Evolutionary conservation across 176 grass and related monocot species (phyloP).

Genomic region (Avena eriantha): DNA sequence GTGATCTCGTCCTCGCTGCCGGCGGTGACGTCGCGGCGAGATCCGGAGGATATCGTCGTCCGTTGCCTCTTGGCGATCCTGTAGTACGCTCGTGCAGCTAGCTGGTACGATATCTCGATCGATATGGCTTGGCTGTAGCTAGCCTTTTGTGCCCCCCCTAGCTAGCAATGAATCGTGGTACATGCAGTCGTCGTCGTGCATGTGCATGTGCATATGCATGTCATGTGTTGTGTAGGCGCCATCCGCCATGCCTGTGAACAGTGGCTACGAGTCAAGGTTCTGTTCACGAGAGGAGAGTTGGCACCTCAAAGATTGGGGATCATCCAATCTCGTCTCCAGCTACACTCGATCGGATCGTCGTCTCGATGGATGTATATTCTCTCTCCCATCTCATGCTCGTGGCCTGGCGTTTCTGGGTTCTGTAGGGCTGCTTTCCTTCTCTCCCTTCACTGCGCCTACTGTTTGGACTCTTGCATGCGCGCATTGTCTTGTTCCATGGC

Average conservation of each 20-base stretch:
- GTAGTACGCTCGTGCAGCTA: not conserved
- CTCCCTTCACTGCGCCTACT: not conserved
- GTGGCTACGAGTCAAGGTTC: constrained; percentile 33
- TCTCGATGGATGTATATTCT: not conserved
- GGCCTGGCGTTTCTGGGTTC: too few relatives aligned
- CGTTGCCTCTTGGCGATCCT: not conserved
- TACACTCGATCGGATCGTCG: not conserved
- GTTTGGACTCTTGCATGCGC: not conserved
- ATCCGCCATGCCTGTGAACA: not conserved
- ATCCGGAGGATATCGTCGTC: not conserved
- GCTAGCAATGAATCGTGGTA: not conserved
- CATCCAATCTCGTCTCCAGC: not conserved
- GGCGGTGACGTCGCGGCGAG: not conserved
- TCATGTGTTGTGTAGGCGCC: not conserved
- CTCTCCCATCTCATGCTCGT: not conserved
- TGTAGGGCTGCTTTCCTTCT: not conserved
- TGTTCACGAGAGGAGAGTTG: constrained; percentile 8
- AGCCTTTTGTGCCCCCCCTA: not conserved
- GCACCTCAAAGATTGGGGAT: not conserved
- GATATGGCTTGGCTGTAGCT: constrained; percentile 7
- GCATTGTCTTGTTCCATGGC: constrained; percentile 34
- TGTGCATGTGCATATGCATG: not conserved
- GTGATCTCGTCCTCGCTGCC: constrained; percentile 1
- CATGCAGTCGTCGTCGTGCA: not conserved
- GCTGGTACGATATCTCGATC: not conserved